Base-by-base conservation (phyloP, 176 grass and related monocot genomes). In the Oryza punctata region DNA sequence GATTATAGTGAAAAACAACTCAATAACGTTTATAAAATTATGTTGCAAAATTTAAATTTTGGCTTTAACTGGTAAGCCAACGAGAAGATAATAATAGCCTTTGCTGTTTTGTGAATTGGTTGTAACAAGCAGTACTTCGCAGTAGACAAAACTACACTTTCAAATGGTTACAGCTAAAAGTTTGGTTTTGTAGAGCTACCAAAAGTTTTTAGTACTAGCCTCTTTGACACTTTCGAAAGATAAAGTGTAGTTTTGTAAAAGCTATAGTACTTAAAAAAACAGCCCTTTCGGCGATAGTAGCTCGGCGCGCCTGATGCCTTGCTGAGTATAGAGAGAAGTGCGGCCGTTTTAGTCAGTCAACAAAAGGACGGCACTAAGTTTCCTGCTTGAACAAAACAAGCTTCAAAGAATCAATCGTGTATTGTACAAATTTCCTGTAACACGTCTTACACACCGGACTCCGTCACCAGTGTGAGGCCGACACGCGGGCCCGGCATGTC, bases 341-440 rank as follows among this genome's bases (percentile, higher is more conserved):
- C 54, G 7, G 57, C 57, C n/a, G 54, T 57, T 50, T 57, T 50
- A 4, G 47, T 54, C 16, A 11, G 57, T 61, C n/a, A 61, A 61
- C 57, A 11, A n/a, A 1, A 25, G 12, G 21, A 3, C 12, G 2
- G n/a, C 2, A 70, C 41, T n/a, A 57, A 14, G 3, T 38, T 73
- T 67, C 15, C 38, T 30, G 25, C 75, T 32, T 10, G 21, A 38
- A 63, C 8, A 13, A 1, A 6, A 12, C 45, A 68, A 75, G 21
- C n/a, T 90, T 78, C 66, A 87, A 90, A 87, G 89, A 90, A 90
- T 90, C 49, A 87, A 83, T 83, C 27, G 35, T 78, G 15, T 86
- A 65, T 71, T 79, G 35, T 41, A 86, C 73, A 73, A 68, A 78
- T 69, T 65, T 80, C n/a, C 30, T 63, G 24, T 26, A 41, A 85